phyloP scores from a whole-genome alignment of 192 early-diverging fungal species.

The Coemansia sp. region DNA sequence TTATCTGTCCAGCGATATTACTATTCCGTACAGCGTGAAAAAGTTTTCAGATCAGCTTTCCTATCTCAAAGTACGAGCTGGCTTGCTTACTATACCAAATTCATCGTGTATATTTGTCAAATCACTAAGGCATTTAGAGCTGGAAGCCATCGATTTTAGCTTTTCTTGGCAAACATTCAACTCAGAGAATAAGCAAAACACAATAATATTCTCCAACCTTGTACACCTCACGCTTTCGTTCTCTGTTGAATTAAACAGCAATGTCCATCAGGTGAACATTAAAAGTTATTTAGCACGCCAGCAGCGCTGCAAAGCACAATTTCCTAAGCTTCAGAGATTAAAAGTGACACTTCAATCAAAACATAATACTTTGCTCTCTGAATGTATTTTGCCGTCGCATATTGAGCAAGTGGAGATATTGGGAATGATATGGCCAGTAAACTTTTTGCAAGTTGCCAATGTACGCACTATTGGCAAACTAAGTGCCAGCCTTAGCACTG shows the following conservation, averaged over 20 bases:
- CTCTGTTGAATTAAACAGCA: background rate
- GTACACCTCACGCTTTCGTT: background rate
- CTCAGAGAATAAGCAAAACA: background rate
- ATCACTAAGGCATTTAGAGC: background rate
- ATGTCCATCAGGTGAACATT: background rate
- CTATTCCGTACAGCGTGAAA: background rate
- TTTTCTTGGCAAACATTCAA: conserved; percentile 1
- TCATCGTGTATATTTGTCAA: background rate
- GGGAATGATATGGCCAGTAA: background rate
- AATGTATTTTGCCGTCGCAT: background rate
- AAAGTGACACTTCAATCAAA: background rate
- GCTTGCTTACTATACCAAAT: background rate
- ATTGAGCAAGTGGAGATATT: background rate
- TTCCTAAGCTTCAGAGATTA: background rate
- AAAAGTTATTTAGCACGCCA: background rate
- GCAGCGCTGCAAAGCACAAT: background rate
- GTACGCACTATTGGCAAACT: background rate
- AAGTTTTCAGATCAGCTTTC: background rate
- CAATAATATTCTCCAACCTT: background rate
- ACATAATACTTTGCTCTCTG: background rate
- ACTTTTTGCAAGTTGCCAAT: background rate
- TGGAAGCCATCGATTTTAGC: background rate
- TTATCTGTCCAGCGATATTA: background rate
- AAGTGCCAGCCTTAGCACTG: background rate
- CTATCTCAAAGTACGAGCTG: background rate